Evolutionary conservation across 2,329 filamentous ascomycete species (phyloP), one percentile per base, ranked within the genome.

Genomic region (Proliferodiscus dingleyae): DNA sequence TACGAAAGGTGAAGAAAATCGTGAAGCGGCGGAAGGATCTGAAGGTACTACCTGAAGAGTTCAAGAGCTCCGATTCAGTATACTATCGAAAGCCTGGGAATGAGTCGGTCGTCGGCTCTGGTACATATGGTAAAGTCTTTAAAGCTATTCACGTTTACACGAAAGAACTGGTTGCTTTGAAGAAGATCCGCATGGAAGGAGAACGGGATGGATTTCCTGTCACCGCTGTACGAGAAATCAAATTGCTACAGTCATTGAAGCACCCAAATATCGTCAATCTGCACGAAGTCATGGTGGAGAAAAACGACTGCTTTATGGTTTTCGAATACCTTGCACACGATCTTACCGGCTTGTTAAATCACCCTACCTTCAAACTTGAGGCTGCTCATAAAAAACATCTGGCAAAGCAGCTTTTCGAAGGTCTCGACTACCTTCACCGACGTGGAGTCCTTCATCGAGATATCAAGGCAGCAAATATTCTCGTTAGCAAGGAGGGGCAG

Each of bases 291-390:
- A 98, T 98, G 93, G 93, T 98, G 2, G 93, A 98, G 68, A 87
- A 85, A 63, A 97, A 97, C 57, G 90, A 97, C 67, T 98, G 93
- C 66, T 98, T 95, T 68, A 98, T 98, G 93, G 93, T 98, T 3
- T 98, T 98, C 55, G 93, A 98, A 65, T 98, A 98, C 63, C 76
- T 97, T 24, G 91, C 93, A 1, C 93, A 98, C 64, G 93, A 98
- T 65, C 72, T 98, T 50, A 98, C 93, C 2, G 93, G 93, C 11
- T 73, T 98, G 24, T 79, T 98, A 50, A 97, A 97, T 60, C 93
- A 98, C 61, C 93, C 93, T 0, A 85, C 85, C 0, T 98, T 95
- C 68, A 84, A 83, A 49, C 78, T 98, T 11, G 86, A 93, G 29
- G 71, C 81, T 3, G 81, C 85, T 0, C 90, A 97, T 65, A 94